A percentile compares a stretch with the other conserved stretches of the same genome.
Evolutionary conservation across 352 stramenopile genomes (phyloP).

Genomic region (Phytophthora cactorum): DNA sequence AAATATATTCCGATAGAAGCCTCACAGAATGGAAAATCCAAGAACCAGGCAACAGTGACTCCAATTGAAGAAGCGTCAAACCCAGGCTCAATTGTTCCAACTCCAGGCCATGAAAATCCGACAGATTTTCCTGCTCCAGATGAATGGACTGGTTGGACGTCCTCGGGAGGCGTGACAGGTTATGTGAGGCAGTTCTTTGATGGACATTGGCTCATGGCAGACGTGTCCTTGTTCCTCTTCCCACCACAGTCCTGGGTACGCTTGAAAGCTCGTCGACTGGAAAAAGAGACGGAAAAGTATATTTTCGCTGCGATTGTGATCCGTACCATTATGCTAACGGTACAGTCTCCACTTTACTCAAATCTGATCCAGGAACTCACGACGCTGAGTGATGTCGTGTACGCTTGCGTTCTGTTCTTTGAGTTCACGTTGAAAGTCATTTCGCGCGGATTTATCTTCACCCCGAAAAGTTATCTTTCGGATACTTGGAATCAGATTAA

Average conservation of each 20-base stretch:
- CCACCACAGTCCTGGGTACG: constrained; percentile 72
- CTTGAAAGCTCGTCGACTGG: constrained; percentile 66
- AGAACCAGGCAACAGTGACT: constrained; percentile 27
- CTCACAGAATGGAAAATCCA: constrained; percentile 16
- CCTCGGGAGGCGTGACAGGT: constrained; percentile 17
- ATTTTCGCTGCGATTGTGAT: constrained; percentile 85
- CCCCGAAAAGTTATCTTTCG: constrained; percentile 81
- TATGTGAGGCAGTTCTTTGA: constrained; percentile 64
- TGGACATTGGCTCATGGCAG: constrained; percentile 76
- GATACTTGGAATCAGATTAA: constrained; percentile 88
- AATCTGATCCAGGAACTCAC: constrained; percentile 85
- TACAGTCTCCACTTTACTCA: constrained; percentile 83
- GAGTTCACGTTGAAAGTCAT: constrained; percentile 89
- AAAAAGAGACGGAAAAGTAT: constrained; percentile 87
- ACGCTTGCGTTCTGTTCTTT: constrained; percentile 75
- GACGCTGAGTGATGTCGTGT: constrained; percentile 72
- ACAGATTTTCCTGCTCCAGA: constrained; percentile 21
- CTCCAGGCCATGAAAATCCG: constrained; percentile 9
- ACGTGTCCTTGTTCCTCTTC: constrained; percentile 84
- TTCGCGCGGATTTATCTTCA: constrained; percentile 79
- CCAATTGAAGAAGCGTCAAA: constrained; percentile 24
- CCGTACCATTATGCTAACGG: constrained; percentile 71
- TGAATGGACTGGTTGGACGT: constrained; percentile 33
- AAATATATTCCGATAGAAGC: constrained; percentile 33
- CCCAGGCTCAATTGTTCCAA: not conserved